Evolutionary conservation across 306 rosid species (phyloP), one percentile per base, ranked within the genome.

Genomic region (Albizia julibrissin): DNA sequence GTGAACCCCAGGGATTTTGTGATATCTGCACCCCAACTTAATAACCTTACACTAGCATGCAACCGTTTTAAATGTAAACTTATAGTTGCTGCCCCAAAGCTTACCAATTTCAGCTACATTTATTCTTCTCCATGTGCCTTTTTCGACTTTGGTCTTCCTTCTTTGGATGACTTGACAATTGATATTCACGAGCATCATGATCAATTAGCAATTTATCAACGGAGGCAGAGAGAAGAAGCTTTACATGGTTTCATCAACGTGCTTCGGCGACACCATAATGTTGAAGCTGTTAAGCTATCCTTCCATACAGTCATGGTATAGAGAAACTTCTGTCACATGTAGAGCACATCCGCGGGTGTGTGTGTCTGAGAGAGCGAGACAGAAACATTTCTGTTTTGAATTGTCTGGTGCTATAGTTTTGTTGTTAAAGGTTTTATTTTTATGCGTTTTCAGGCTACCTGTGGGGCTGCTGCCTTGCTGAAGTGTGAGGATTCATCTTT

Each of bases 1-100:
- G 26, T 68, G 85, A 81, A 59, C 77, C 90, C 90, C 3, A 73
- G 69, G 81, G 86, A 79, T 22, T 85, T 87, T 69, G 85, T 87
- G 81, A 85, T 87, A 79, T 85, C 90, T 24, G 85, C 87, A 15
- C 90, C 90, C 39, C 72, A 77, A 42, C 90, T 87, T 39, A 82
- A 56, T 62, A 85, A 80, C 79, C 39, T 87, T 81, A 76, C 44
- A 50, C 73, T 87, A 34, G 68, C 72, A 65, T 85, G 86, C 82
- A 85, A 77, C 83, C 85, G 85, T 64, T 82, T 87, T 39, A 82
- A 80, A 72, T 87, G 88, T 75, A 87, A 85, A 58, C 64, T 87
- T 42, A 81, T 85, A 42, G 79, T 87, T 79, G 66, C 76, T 72
- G 87, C 90, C 27, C 88, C 90, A 33, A 37, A 79, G 82, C 87